Percentiles rank a stretch among this genome's conserved stretches.
Conservation (phyloP, 2,329 filamentous ascomycete genomes). For the Cordyceps farinosa region DNA sequence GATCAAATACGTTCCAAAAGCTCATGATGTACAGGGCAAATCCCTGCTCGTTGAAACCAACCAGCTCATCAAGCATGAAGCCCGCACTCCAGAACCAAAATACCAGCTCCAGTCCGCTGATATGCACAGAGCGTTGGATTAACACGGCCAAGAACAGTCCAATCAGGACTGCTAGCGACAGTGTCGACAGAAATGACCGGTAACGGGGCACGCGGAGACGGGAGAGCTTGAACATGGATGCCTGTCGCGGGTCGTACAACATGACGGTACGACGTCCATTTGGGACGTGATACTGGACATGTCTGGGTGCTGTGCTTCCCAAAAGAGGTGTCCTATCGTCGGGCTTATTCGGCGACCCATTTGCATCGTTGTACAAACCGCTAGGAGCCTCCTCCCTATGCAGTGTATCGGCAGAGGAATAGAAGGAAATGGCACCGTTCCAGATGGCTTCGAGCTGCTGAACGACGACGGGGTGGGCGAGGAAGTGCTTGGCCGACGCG, state of each 20-base stretch:
- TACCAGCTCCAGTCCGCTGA: conserved; percentile 78
- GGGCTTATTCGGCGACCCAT: conserved; percentile 29
- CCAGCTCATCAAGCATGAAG: conserved; percentile 94
- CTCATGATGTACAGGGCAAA: conserved; percentile 97
- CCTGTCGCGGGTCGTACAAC: conserved; percentile 85
- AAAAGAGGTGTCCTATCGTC: conserved; percentile 52
- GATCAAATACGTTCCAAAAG: conserved; percentile 94
- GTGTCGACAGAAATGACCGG: conserved; percentile 81
- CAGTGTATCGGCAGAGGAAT: conserved; percentile 79
- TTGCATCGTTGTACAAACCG: conserved; percentile 25
- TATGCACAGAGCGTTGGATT: conserved; percentile 67
- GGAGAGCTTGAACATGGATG: conserved; percentile 87
- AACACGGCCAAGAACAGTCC: conserved; percentile 83
- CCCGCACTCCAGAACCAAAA: conserved; percentile 99
- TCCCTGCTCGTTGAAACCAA: conserved; percentile 94
- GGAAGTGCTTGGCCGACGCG: conserved; percentile 86
- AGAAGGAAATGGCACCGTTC: conserved; percentile 93
- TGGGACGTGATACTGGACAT: conserved; percentile 33
- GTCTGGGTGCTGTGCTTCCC: conserved; percentile 32
- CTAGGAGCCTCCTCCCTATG: conserved; percentile 55
- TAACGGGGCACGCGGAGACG: conserved; percentile 88
- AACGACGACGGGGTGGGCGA: conserved; percentile 86
- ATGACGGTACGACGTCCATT: conserved; percentile 70
- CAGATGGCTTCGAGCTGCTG: conserved; percentile 96
- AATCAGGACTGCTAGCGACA: conserved; percentile 81